A percentile compares a stretch with the other conserved stretches of the same genome.
Evolutionary conservation across 768 basidiomycete species (phyloP).

Genomic region (Stropharia rugosoannulata): DNA sequence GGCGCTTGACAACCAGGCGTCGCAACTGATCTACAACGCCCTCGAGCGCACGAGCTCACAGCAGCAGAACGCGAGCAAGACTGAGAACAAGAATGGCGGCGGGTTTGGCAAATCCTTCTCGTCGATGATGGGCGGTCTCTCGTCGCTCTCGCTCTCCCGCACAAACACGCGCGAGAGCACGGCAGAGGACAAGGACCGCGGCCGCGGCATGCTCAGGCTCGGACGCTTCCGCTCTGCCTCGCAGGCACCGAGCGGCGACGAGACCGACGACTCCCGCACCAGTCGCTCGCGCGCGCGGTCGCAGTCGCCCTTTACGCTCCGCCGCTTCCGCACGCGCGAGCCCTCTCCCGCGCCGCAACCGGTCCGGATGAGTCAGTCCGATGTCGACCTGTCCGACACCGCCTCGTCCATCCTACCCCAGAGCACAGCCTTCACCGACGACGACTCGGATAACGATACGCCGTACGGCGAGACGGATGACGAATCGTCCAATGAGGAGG

Average conservation of each 20-base stretch:
- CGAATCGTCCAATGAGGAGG: constrained; percentile 58
- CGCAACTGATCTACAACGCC: constrained; percentile 45
- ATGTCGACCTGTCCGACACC: constrained; percentile 58
- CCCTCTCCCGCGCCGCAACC: constrained; percentile 56
- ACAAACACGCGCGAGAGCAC: constrained; percentile 42
- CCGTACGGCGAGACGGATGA: constrained; percentile 59
- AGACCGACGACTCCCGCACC: constrained; percentile 33
- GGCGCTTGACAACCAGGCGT: constrained; percentile 46
- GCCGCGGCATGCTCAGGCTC: constrained; percentile 46
- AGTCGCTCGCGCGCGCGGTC: constrained; percentile 66
- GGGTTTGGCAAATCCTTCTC: constrained; percentile 67
- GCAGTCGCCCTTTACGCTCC: constrained; percentile 77
- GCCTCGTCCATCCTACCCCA: constrained; percentile 58
- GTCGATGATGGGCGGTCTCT: constrained; percentile 70
- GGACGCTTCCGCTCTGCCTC: constrained; percentile 52
- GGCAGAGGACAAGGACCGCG: constrained; percentile 51
- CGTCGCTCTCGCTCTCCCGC: constrained; percentile 62
- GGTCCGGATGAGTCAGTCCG: constrained; percentile 58
- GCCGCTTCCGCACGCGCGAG: constrained; percentile 62
- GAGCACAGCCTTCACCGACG: constrained; percentile 59
- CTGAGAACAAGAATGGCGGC: constrained; percentile 34
- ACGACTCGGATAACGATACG: constrained; percentile 66
- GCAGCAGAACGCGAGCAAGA: constrained; percentile 29
- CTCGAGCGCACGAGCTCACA: constrained; percentile 45
- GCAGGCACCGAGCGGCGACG: constrained; percentile 36